Evolutionary conservation across 345 rosid species (phyloP).

Genomic region (Eucalyptus globulus): DNA sequence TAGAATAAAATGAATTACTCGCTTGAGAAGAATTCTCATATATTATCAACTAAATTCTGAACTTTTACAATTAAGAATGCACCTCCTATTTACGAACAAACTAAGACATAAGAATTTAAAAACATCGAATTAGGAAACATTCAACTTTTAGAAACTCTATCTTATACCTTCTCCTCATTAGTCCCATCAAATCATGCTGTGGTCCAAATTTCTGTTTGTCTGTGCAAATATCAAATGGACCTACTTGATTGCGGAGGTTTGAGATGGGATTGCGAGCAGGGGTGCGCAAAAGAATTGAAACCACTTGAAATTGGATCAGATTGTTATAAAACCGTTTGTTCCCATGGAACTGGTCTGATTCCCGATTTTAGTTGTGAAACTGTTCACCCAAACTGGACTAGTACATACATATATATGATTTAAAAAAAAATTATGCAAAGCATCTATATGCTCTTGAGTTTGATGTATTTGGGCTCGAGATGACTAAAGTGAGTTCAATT

Average conservation of each 20-base stretch:
- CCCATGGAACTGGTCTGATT: rapidly evolving
- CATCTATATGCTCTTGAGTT: not conserved
- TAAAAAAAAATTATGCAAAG: not conserved
- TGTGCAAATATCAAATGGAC: not conserved
- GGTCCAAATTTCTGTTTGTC: not conserved
- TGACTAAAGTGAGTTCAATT: not conserved
- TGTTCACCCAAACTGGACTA: not conserved
- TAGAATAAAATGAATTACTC: not conserved
- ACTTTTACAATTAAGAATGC: not conserved
- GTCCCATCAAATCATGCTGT: not conserved
- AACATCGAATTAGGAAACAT: not conserved
- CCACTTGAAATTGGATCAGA: not conserved
- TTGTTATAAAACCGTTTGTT: too few relatives aligned
- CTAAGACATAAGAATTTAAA: not conserved
- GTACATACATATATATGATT: too few relatives aligned
- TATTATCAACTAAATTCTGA: not conserved
- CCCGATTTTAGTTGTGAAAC: rapidly evolving
- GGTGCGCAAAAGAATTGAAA: not conserved
- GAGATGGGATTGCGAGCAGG: not conserved
- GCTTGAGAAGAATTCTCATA: not conserved
- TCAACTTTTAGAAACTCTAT: not conserved
- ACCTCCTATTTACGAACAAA: not conserved
- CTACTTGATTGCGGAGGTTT: not conserved
- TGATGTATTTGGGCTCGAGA: not conserved
- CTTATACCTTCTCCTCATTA: not conserved